Percentiles rank a stretch among this genome's conserved stretches.
phyloP scores from a whole-genome alignment of 805 yeast genomes.

The Yueomyces sinensis region DNA sequence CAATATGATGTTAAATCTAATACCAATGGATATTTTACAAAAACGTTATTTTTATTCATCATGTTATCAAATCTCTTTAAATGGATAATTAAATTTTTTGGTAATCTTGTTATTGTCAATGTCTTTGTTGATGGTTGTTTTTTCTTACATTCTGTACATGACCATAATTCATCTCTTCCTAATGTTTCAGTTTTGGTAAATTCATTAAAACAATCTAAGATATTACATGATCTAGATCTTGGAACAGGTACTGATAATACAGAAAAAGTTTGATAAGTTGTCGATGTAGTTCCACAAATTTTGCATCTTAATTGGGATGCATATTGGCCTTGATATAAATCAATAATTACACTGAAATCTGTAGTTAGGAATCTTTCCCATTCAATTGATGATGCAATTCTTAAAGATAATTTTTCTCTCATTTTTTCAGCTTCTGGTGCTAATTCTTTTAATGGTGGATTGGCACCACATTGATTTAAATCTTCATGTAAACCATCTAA shows the following conservation, averaged over 20 bases:
- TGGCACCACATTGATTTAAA: slow-evolving; percentile 53
- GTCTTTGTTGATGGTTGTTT: slow-evolving; percentile 56
- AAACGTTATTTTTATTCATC: slow-evolving; percentile 43
- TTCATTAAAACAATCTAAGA: slow-evolving; percentile 62
- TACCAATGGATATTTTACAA: slow-evolving; percentile 53
- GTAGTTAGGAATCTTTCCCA: slow-evolving; percentile 84
- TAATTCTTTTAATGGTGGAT: slow-evolving; percentile 41
- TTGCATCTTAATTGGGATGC: slow-evolving; percentile 64
- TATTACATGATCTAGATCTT: slow-evolving; percentile 21
- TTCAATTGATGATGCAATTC: slow-evolving; percentile 78
- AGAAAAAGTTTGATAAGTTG: slow-evolving; percentile 78
- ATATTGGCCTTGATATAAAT: slow-evolving; percentile 82
- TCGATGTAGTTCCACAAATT: slow-evolving; percentile 63
- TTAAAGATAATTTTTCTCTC: slow-evolving; percentile 59
- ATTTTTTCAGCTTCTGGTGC: slow-evolving; percentile 58
- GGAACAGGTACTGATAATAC: slow-evolving; percentile 76
- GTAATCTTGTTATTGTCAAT: slow-evolving; percentile 64
- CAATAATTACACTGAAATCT: slow-evolving; percentile 71
- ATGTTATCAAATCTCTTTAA: slow-evolving; percentile 59
- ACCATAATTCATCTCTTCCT: slow-evolving; percentile 76
- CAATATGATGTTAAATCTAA: slow-evolving; percentile 63
- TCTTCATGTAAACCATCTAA: slow-evolving; percentile 91
- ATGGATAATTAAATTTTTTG: slow-evolving; percentile 66
- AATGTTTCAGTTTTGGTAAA: slow-evolving; percentile 67
- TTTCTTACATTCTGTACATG: slow-evolving; percentile 61